Evolutionary conservation across 352 stramenopile species (phyloP).

Genomic region (Pelagophyceae sp.): DNA sequence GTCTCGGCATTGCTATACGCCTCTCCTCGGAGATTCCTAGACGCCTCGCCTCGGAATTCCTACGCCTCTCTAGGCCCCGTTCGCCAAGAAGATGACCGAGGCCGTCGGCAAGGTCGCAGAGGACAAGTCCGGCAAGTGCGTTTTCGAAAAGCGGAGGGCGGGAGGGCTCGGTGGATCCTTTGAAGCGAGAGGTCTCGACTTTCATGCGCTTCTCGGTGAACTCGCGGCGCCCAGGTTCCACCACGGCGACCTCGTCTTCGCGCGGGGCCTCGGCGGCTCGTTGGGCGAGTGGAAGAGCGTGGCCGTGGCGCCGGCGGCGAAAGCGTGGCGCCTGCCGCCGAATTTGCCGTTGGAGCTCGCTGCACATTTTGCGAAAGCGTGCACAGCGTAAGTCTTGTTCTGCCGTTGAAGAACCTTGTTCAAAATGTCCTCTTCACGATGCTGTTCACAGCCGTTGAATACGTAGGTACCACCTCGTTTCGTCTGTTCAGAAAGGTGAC

Average conservation of each 20-base stretch:
- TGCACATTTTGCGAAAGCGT: not conserved
- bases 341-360: not conserved
- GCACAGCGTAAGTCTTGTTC: too few relatives aligned
- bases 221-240: not conserved
- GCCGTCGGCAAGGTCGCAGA: conserved; percentile 1
- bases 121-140: not conserved
- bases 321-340: not conserved
- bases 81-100: not conserved
- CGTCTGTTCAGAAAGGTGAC: not conserved
- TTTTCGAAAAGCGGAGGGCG: not conserved
- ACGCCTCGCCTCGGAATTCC: too few relatives aligned
- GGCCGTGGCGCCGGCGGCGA: not conserved
- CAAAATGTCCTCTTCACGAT: too few relatives aligned
- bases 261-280: not conserved
- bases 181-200: too few relatives aligned
- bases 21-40: too few relatives aligned
- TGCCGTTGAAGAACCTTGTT: too few relatives aligned
- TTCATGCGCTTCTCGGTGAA: too few relatives aligned
- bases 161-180: not conserved
- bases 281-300: not conserved
- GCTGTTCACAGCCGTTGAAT: too few relatives aligned
- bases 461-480: not conserved
- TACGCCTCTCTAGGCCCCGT: not conserved
- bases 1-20: too few relatives aligned
- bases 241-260: conserved; percentile 12